Conservation (phyloP, 2,329 filamentous ascomycete species). For the Colletotrichum eremochloae region DNA sequence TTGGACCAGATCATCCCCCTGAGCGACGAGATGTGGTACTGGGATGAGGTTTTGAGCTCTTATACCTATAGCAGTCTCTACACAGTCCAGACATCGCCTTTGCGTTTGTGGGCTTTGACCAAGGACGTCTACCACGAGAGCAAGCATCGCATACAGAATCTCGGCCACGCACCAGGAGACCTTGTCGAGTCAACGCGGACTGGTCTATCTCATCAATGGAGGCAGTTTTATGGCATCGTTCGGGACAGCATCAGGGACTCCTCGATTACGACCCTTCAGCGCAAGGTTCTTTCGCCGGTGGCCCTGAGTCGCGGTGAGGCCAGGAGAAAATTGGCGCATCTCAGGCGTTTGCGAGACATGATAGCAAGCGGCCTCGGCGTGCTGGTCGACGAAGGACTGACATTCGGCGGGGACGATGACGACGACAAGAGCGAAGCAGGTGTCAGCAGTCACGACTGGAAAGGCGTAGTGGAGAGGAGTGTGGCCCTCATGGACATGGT, state of each 20-base stretch:
- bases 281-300: constrained; percentile 82
- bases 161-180: constrained; percentile 47
- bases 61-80: constrained; percentile 85
- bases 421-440: constrained; percentile 65
- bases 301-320: constrained; percentile 82
- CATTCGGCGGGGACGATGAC: constrained; percentile 71
- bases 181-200: constrained; percentile 53
- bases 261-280: constrained; percentile 78
- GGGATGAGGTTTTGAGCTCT: constrained; percentile 88
- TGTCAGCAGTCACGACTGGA: constrained; percentile 68
- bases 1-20: constrained; percentile 87
- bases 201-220: constrained; percentile 67
- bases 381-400: constrained; percentile 86
- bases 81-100: constrained; percentile 85
- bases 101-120: constrained; percentile 79
- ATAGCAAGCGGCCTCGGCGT: constrained; percentile 90
- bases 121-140: constrained; percentile 78
- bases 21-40: constrained; percentile 93
- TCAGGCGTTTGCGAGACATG: constrained; percentile 81
- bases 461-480: constrained; percentile 82
- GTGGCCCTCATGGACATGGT: constrained; percentile 90
- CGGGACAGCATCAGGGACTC: constrained; percentile 80
- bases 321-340: constrained; percentile 76
- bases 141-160: constrained; percentile 48
- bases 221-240: constrained; percentile 84